phyloP scores from a whole-genome alignment of 164 flowering plant genomes.

The Litsea cubeba region DNA sequence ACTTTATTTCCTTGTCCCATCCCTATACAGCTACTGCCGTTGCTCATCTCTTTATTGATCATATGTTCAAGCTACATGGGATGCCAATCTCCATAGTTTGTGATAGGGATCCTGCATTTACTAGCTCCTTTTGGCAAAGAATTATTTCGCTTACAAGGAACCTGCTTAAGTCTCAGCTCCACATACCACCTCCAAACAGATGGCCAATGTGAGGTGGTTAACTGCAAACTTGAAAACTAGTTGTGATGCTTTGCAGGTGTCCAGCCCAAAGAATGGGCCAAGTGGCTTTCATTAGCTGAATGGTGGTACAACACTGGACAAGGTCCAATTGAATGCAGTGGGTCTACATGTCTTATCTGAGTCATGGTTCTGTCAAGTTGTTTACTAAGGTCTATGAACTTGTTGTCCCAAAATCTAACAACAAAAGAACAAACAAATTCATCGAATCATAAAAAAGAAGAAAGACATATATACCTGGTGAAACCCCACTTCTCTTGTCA shows the following conservation, averaged over 20 bases:
- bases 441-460: no score
- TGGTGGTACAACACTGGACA: neutral
- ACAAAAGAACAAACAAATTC: no score
- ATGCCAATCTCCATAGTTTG: neutral
- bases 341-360: no score
- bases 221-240: neutral
- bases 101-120: neutral
- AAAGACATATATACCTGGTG: slow-evolving; percentile 61
- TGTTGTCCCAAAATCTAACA: no score
- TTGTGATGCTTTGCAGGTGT: neutral
- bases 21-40: neutral
- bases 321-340: no score
- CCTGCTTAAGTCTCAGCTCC: neutral
- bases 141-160: neutral
- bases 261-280: neutral
- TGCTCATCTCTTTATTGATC: neutral
- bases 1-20: neutral
- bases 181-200: slow-evolving; percentile 3
- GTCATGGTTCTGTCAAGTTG: no score
- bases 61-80: neutral
- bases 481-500: slow-evolving; percentile 83
- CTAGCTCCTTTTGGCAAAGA: slow-evolving; percentile 2
- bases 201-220: neutral
- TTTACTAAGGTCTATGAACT: no score
- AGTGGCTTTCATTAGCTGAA: neutral